Conservation (phyloP, 2,329 filamentous ascomycete genomes). For the Ophiocordyceps camponoti-floridani region DNA sequence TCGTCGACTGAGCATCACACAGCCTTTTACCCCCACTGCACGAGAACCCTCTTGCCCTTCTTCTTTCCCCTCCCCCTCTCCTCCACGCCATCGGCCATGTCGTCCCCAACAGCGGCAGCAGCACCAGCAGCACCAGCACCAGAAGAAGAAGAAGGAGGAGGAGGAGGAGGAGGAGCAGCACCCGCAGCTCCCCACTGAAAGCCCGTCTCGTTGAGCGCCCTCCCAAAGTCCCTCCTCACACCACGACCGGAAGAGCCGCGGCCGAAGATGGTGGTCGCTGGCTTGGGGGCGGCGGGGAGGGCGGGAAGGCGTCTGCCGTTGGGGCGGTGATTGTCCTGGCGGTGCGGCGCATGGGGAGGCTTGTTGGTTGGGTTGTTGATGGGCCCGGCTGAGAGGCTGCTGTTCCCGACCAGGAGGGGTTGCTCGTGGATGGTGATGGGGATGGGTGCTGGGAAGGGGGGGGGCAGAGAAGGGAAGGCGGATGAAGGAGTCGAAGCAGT, state of each 20-base stretch:
- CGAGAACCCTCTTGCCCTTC: conserved; percentile 43
- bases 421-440: not conserved
- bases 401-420: not conserved
- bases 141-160: not conserved
- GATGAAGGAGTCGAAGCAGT: conserved; percentile 7
- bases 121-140: too few species aligned
- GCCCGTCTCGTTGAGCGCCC: conserved; percentile 25
- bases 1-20: too few species aligned
- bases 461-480: conserved; percentile 27
- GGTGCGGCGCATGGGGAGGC: too few species aligned
- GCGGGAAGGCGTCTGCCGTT: conserved; percentile 54
- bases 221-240: conserved; percentile 31
- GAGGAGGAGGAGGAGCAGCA: too few species aligned
- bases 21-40: conserved; percentile 34
- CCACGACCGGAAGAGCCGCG: conserved; percentile 31
- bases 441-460: conserved; percentile 2
- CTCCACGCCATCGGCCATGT: conserved; percentile 10
- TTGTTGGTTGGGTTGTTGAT: not conserved
- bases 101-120: conserved; percentile 8
- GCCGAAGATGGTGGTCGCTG: conserved; percentile 41
- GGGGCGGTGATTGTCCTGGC: conserved; percentile 5
- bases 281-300: conserved; percentile 60
- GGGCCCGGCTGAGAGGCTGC: not conserved
- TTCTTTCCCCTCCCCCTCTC: conserved; percentile 27
- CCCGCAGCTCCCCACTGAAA: conserved; percentile 38